Base-by-base conservation (phyloP, 768 basidiomycete species). In the Piloderma croceum region DNA sequence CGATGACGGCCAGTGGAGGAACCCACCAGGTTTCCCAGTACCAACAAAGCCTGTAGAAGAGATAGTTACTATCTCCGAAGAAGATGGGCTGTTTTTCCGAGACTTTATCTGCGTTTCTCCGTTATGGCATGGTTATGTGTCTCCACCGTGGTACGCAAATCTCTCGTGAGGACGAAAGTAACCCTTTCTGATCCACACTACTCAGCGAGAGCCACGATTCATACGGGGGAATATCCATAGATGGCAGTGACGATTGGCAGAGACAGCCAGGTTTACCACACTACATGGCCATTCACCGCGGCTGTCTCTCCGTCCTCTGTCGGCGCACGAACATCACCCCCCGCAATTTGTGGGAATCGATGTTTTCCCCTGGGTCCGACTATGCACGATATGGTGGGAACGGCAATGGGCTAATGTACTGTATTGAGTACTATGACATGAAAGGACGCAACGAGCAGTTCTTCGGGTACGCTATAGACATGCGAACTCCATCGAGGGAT, bases 391-490 rank as follows among this genome's bases (percentile, higher is more conserved):
- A 41, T 21, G 39, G 47, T 2, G 39, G 35, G 10, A n/a, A 11
- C 6, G 13, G 2, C 3, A 31, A 4, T 6, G 43, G 44, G 7
- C 43, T 49, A 0, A 12, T 49, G 23, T 41, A 46, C 15, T 45
- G 44, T 36, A 15, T 46, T 22, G 32, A 42, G 20, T 49, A 49
- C 41, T 42, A 49, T 17, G 45, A 49, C 5, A 46, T 49, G 44
- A 40, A 45, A 3, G 44, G 39, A 17, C 39, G 44, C 17, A 44
- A 44, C 25, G 43, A 19, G 21, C 43, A 44, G 21, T 32, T 39
- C 3, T 44, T 44, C 22, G 43, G 38, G 5, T 44, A 39, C 36
- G 43, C 43, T 5, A 21, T 44, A 7, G 6, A n/a, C 13, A 24
- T 13, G 32, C 32, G 34, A 15, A 46, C 45, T 15, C 45, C 45